Evolutionary conservation across 148 eudicot genomes (phyloP), one percentile per base, ranked within the genome.

Genomic region (Arbutus unedo): DNA sequence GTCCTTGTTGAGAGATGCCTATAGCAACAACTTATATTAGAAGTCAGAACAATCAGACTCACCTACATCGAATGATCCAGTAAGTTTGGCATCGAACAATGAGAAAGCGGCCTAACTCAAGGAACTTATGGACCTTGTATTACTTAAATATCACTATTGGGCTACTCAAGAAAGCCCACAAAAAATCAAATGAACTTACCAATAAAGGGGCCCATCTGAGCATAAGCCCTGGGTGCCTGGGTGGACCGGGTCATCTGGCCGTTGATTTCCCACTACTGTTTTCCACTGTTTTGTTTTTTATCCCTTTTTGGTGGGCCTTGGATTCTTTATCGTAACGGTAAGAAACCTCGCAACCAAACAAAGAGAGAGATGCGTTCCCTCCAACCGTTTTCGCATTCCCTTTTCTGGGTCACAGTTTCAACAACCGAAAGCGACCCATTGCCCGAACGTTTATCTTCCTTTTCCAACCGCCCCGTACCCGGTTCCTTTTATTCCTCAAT

Each of bases 291-390:
- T 31, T 25, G 44, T 23, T 8, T 25, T 9, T 3, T 64, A 9
- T 21, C 59, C 18, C 0, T 21, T 60, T 64, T 64, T 64, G 43
- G 7, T 10, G 44, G 71, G 71, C 71, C 23, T 75, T 49, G 79
- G 82, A 70, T 84, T 79, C 85, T 80, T 87, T 85, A 45, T 49
- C 80, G 54, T 38, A 82, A 84, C 85, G 89, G 87, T 87, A 87
- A 82, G 64, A 18, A 81, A 57, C 62, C 51, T 66, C 83, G 21
- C 38, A 59, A 75, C 76, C 67, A 45, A 84, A 78, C 75, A 16
- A 49, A 50, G 6, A 50, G 6, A 45, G 71, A 66, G 71, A 38
- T 23, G 23, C 71, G 71, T 66, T 25, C 54, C 45, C 60, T 45
- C 56, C 74, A 23, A 43, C 66, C 67, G 67, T 18, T 21, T 25